A percentile compares a stretch with the other conserved stretches of the same genome.
phyloP scores from a whole-genome alignment of 331 rosid species.

The Pyracantha coccinea region DNA sequence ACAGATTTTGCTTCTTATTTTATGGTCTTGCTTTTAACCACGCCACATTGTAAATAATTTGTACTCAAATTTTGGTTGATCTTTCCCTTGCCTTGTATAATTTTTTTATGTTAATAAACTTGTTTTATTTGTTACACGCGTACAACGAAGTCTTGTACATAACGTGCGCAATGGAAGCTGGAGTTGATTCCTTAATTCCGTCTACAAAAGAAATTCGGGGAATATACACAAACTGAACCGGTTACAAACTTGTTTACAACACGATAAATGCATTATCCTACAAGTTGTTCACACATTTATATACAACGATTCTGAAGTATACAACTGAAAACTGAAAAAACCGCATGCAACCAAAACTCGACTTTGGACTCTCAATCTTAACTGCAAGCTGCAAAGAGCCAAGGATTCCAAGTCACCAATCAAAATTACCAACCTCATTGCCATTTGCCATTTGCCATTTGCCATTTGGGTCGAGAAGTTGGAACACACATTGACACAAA shows the following conservation, averaged over 20 bases:
- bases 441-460: not conserved
- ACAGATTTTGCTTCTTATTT: not conserved
- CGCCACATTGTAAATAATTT: not conserved
- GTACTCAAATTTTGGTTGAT: not conserved
- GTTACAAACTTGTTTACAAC: no score
- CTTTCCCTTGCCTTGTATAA: not conserved
- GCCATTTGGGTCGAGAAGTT: not conserved
- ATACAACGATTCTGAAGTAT: not conserved
- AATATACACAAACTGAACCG: no score
- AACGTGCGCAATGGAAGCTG: not conserved
- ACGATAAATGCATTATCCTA: not conserved
- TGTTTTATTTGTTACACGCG: no score
- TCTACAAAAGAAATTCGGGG: no score
- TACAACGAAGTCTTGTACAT: no score
- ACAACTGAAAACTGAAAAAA: not conserved
- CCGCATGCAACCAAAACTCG: not conserved
- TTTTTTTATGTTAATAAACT: not conserved
- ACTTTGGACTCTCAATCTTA: not conserved
- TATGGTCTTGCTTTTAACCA: not conserved
- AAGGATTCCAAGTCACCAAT: slow-evolving; percentile 20
- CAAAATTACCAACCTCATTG: not conserved
- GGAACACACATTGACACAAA: not conserved
- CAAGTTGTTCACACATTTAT: not conserved
- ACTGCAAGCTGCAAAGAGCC: not conserved
- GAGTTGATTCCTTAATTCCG: not conserved